Evolutionary conservation across 2,329 filamentous ascomycete genomes (phyloP).

Genomic region (Fusarium azukiicola): DNA sequence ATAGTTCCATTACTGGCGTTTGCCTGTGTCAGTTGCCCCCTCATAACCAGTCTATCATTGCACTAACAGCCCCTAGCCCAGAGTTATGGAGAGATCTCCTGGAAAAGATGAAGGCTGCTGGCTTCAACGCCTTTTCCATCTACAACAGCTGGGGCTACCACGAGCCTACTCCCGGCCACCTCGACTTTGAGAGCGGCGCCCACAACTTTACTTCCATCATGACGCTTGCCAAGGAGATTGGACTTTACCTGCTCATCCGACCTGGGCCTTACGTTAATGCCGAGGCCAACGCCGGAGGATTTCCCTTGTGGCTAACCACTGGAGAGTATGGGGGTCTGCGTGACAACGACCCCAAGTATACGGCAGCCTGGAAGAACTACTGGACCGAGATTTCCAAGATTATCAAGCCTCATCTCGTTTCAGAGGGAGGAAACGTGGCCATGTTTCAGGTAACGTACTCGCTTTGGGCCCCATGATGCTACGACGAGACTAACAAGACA

Average conservation of each 20-base stretch:
- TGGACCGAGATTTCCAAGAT: conserved; percentile 72
- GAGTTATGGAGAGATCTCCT: conserved; percentile 66
- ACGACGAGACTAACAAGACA: conserved; percentile 19
- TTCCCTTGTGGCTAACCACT: conserved; percentile 81
- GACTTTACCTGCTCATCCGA: conserved; percentile 68
- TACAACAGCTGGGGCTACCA: conserved; percentile 68
- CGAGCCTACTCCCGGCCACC: conserved; percentile 57
- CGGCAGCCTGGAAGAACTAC: conserved; percentile 75
- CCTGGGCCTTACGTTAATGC: conserved; percentile 83
- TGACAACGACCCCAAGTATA: conserved; percentile 74
- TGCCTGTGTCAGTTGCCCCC: conserved; percentile 61
- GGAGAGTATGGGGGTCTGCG: conserved; percentile 76
- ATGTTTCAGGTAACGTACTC: conserved; percentile 64
- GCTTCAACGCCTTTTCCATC: conserved; percentile 68
- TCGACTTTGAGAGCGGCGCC: conserved; percentile 57
- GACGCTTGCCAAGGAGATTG: conserved; percentile 68
- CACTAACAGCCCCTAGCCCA: conserved; percentile 31
- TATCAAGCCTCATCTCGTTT: conserved; percentile 74
- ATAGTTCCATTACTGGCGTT: conserved; percentile 66
- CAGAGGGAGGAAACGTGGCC: conserved; percentile 77
- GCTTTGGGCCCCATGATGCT: background rate
- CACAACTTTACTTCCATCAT: conserved; percentile 74
- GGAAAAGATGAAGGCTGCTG: conserved; percentile 67
- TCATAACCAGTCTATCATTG: rapidly evolving
- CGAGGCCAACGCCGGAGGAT: conserved; percentile 81